Conservation (phyloP, 164 flowering plant species). For the Nelumbo lutea region DNA sequence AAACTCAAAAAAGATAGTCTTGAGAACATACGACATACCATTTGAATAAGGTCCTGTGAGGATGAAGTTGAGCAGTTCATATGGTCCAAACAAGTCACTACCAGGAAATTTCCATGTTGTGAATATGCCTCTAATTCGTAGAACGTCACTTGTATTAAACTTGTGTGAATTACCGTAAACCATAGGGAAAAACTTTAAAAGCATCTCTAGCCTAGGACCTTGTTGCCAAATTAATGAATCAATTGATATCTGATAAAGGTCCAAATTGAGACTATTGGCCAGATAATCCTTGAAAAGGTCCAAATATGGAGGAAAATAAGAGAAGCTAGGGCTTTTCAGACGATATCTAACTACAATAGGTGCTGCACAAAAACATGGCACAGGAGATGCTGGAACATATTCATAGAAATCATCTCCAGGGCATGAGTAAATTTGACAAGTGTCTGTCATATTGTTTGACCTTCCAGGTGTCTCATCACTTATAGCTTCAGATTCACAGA, state of each 20-base stretch:
- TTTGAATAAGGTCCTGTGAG: conserved; percentile 50
- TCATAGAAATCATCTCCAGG: conserved; percentile 41
- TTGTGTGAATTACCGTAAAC: conserved; percentile 13
- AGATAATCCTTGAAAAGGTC: conserved; percentile 32
- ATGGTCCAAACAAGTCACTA: conserved; percentile 64
- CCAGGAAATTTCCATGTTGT: conserved; percentile 42
- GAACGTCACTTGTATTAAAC: conserved; percentile 57
- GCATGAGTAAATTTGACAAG: conserved; percentile 43
- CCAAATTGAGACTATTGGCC: conserved; percentile 34
- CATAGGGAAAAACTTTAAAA: conserved; percentile 52
- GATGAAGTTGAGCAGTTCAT: conserved; percentile 76
- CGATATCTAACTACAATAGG: conserved; percentile 58
- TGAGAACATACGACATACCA: conserved; percentile 34
- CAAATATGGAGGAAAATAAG: conserved; percentile 47
- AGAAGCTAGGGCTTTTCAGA: conserved; percentile 69
- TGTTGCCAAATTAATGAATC: conserved; percentile 51
- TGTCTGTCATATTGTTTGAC: conserved; percentile 18
- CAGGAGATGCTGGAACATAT: conserved; percentile 44
- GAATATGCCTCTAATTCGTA: conserved; percentile 36
- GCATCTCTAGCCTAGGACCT: conserved; percentile 72
- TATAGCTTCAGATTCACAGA: conserved; percentile 33
- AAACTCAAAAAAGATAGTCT: background rate
- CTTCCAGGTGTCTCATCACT: conserved; percentile 14
- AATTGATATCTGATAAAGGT: conserved; percentile 39
- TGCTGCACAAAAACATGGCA: conserved; percentile 53